Percentiles rank a stretch among this genome's conserved stretches.
Conservation (phyloP, 495 filamentous ascomycete genomes). For the Penicillium arizonense region DNA sequence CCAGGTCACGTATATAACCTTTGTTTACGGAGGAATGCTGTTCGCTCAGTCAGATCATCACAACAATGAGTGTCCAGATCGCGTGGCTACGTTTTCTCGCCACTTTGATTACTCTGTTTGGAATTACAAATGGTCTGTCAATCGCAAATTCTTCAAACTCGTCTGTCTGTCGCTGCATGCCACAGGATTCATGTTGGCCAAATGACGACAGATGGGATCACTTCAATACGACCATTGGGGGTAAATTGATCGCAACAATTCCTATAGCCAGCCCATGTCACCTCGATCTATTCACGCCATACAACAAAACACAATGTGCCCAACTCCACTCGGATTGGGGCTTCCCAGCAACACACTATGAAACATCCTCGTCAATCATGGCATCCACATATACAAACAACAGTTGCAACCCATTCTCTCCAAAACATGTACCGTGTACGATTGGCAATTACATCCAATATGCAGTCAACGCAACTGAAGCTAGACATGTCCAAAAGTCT, state of each 20-base stretch:
- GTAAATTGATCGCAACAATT: not conserved
- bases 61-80: not conserved
- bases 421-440: not conserved
- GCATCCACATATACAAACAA: not conserved
- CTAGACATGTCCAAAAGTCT: not conserved
- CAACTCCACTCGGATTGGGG: not conserved
- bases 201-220: not conserved
- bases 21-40: not conserved
- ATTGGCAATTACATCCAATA: not conserved
- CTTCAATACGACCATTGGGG: not conserved
- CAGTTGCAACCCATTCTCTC: not conserved
- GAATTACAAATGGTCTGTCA: not conserved
- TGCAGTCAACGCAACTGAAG: not conserved
- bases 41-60: not conserved
- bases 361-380: not conserved
- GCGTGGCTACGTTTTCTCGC: too few species aligned
- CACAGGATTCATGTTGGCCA: not conserved
- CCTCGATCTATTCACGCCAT: not conserved
- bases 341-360: not conserved
- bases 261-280: not conserved
- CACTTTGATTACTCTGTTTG: not conserved
- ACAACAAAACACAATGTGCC: not conserved
- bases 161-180: not conserved
- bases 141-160: not conserved
- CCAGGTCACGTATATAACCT: not conserved